phyloP scores from a whole-genome alignment of 176 grass and related monocot genomes.

The Carex cristatella region DNA sequence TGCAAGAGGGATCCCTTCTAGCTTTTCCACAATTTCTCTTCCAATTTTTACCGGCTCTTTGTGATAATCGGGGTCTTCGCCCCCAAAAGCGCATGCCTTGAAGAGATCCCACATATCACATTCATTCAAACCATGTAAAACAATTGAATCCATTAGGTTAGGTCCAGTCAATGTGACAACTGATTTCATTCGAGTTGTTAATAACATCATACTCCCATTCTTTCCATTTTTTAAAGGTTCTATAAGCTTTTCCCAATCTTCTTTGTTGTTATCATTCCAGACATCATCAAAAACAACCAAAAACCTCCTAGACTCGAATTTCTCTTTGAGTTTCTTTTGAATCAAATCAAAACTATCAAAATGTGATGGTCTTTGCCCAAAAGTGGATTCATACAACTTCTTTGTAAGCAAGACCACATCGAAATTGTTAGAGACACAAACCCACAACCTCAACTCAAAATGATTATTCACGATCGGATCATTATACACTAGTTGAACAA shows the following conservation, averaged over 20 bases:
- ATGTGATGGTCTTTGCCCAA: not conserved
- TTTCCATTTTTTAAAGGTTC: not conserved
- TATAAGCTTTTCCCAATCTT: constrained; percentile 18
- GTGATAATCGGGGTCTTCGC: not conserved
- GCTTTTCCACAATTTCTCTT: constrained; percentile 17
- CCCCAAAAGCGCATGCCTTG: not conserved
- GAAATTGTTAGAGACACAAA: constrained; percentile 20
- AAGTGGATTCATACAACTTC: constrained; percentile 20
- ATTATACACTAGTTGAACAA: constrained; percentile 25
- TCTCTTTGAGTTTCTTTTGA: not conserved
- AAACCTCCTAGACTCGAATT: constrained; percentile 14
- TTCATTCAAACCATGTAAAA: not conserved
- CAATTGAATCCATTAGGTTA: not conserved
- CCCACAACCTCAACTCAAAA: constrained; percentile 28
- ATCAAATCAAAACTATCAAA: not conserved
- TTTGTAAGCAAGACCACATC: constrained; percentile 2
- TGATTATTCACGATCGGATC: constrained; percentile 4
- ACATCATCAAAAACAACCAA: constrained; percentile 31
- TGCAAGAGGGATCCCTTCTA: constrained; percentile 17
- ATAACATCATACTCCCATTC: constrained; percentile 28
- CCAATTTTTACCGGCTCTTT: not conserved
- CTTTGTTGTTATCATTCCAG: constrained; percentile 19
- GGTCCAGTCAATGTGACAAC: not conserved
- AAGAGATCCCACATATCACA: constrained; percentile 1
- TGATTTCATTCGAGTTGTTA: constrained; percentile 20